phyloP scores from a whole-genome alignment of 2,329 filamentous ascomycete species.

The Trichophyton simii region DNA sequence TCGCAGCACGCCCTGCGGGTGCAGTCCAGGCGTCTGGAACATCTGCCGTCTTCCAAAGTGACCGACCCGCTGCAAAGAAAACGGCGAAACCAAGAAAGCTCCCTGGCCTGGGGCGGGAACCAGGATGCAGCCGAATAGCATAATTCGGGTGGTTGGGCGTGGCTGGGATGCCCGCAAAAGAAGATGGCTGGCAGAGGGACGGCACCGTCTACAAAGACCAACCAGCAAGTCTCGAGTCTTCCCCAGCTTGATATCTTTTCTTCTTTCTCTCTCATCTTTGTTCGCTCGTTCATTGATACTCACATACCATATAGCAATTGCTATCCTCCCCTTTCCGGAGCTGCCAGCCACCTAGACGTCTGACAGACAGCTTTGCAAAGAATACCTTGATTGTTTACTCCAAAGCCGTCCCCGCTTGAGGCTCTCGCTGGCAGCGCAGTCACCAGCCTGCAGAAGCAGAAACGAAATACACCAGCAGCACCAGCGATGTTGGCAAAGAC shows the following conservation, averaged over 20 bases:
- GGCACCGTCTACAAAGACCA: background rate
- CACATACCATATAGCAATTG: background rate
- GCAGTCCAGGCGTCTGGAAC: too few species aligned
- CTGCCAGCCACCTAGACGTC: background rate
- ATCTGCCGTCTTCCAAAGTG: background rate
- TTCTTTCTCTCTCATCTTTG: background rate
- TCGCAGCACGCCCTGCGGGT: too few species aligned
- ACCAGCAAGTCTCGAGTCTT: background rate
- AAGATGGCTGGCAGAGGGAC: background rate
- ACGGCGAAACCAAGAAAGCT: background rate
- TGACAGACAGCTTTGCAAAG: background rate
- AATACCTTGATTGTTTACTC: background rate
- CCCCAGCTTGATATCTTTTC: background rate
- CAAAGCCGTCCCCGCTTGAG: background rate
- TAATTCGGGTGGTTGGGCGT: constrained; percentile 2
- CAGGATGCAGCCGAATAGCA: background rate
- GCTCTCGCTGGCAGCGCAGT: background rate
- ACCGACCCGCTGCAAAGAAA: background rate
- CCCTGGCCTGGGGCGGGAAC: background rate
- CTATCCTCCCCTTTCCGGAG: background rate
- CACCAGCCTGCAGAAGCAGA: background rate
- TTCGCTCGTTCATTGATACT: background rate
- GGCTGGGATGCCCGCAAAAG: background rate
- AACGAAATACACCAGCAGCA: background rate
- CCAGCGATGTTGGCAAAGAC: background rate